Evolutionary conservation across 2,329 filamentous ascomycete species (phyloP), one percentile per base, ranked within the genome.

Genomic region (Alternaria triticina): DNA sequence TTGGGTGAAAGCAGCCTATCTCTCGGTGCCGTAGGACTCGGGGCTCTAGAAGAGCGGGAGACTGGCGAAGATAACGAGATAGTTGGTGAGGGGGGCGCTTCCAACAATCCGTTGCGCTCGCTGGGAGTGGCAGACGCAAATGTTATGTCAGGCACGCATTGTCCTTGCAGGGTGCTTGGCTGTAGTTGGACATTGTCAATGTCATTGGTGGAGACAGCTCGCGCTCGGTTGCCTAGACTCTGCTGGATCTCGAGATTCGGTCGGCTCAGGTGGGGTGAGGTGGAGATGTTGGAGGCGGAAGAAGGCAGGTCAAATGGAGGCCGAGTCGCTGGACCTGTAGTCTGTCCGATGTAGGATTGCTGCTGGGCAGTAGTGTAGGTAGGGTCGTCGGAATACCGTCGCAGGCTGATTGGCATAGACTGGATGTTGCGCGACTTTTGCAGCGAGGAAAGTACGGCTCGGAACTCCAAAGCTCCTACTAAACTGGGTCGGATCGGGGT

Each of bases 401-500:
- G 87, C 23, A 89, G 81, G 67, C 89, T 86, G 64, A 97, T 89
- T 3, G 89, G 87, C 46, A 89, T 87, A 17, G 91, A 86, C 70
- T 90, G 89, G 25, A 92, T 87, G 67, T 93, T 96, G 74, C 92
- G 88, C 59, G 93, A 92, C 68, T 90, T 91, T 73, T 96, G 90
- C 60, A 99, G 82, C 3, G 94, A 94, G n/a, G 92, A 91, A 49
- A 99, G 83, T 4, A 97, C 91, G 3, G 95, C 95, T 71, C 94
- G 88, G 72, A 99, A 99, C 80, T 99, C 96, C 61, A 99, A 84
- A 9, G 93, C 96, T 46, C 96, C 96, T 4, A 99, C 91, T 50
- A 99, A 83, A 83, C 96, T 98, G 1, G 96, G 95, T 46, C 96
- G 87, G 66, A 99, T 97, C 0, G 94, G 91, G 7, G 90, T 95